A percentile compares a stretch with the other conserved stretches of the same genome.
Evolutionary conservation across 2,329 filamentous ascomycete species (phyloP).

Genomic region (Tolypocladium inflatum): DNA sequence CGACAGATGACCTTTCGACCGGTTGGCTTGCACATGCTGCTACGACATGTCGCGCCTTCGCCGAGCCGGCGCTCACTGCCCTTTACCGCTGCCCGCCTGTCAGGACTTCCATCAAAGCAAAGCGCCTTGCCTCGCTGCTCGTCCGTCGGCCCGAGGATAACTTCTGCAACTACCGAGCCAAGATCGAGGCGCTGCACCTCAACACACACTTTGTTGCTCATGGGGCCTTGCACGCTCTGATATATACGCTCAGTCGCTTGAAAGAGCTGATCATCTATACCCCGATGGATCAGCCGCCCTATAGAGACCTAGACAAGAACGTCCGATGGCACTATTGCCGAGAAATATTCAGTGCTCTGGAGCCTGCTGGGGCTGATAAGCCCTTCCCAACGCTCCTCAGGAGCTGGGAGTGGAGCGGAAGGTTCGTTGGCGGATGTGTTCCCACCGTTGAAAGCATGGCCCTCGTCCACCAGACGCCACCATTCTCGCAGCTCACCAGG

Average conservation of each 20-base stretch:
- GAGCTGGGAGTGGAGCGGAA: conserved; percentile 54
- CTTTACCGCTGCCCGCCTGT: conserved; percentile 64
- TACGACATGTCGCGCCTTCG: conserved; percentile 52
- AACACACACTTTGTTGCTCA: conserved; percentile 56
- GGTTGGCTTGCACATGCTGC: conserved; percentile 59
- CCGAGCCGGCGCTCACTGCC: conserved; percentile 63
- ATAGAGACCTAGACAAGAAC: conserved; percentile 43
- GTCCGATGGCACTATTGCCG: conserved; percentile 62
- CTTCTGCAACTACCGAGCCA: conserved; percentile 56
- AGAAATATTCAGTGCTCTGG: conserved; percentile 55
- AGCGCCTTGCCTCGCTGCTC: conserved; percentile 41
- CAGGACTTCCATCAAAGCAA: conserved; percentile 32
- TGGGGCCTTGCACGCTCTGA: conserved; percentile 35
- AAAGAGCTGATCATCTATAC: conserved; percentile 65
- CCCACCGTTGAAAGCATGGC: conserved; percentile 38
- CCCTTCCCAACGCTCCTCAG: conserved; percentile 26
- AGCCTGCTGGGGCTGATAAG: conserved; percentile 28
- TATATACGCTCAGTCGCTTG: conserved; percentile 57
- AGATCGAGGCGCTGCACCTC: conserved; percentile 60
- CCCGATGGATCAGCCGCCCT: conserved; percentile 57
- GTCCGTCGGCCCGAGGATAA: conserved; percentile 39
- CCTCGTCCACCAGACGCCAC: conserved; percentile 41
- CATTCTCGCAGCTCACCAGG: conserved; percentile 47
- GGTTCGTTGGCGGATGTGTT: conserved; percentile 36
- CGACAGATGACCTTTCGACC: conserved; percentile 32